Conservation (phyloP, 805 yeast genomes). For the Candida nitratophila region DNA sequence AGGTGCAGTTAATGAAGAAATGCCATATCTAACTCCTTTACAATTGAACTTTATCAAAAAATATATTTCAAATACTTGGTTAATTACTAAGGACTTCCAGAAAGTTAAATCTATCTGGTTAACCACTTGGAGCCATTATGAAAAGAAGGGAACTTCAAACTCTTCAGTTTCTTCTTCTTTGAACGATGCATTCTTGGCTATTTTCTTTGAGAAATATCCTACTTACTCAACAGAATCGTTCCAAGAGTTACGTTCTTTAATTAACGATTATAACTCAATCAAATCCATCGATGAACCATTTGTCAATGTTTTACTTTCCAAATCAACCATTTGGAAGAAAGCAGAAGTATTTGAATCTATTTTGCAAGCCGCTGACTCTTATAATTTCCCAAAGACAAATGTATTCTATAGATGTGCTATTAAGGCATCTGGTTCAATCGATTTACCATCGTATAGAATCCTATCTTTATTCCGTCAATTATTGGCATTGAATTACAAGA, state of each 20-base stretch:
- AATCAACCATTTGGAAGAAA: slow-evolving; percentile 62
- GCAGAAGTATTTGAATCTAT: slow-evolving; percentile 58
- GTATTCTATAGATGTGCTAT: slow-evolving; percentile 67
- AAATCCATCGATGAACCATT: slow-evolving; percentile 73
- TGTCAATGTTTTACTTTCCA: slow-evolving; percentile 66
- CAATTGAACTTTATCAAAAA: slow-evolving; percentile 70
- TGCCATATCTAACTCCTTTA: slow-evolving; percentile 65
- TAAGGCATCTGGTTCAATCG: slow-evolving; percentile 65
- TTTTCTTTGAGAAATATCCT: slow-evolving; percentile 57
- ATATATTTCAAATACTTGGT: slow-evolving; percentile 55
- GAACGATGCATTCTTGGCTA: slow-evolving; percentile 60
- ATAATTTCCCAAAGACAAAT: slow-evolving; percentile 52
- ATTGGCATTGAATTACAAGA: slow-evolving; percentile 37
- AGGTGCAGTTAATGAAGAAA: slow-evolving; percentile 59
- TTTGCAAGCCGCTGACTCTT: slow-evolving; percentile 50
- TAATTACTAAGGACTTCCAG: slow-evolving; percentile 48
- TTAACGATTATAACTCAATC: slow-evolving; percentile 46
- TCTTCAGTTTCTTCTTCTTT: slow-evolving; percentile 68
- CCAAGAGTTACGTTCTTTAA: slow-evolving; percentile 46
- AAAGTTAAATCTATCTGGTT: slow-evolving; percentile 57
- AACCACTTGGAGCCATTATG: slow-evolving; percentile 52
- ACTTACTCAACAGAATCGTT: slow-evolving; percentile 48
- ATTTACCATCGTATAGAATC: slow-evolving; percentile 47
- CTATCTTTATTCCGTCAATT: slow-evolving; percentile 27
- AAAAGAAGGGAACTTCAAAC: slow-evolving; percentile 38